Evolutionary conservation across 768 basidiomycete species (phyloP).

Genomic region (Tulasnella sp.): DNA sequence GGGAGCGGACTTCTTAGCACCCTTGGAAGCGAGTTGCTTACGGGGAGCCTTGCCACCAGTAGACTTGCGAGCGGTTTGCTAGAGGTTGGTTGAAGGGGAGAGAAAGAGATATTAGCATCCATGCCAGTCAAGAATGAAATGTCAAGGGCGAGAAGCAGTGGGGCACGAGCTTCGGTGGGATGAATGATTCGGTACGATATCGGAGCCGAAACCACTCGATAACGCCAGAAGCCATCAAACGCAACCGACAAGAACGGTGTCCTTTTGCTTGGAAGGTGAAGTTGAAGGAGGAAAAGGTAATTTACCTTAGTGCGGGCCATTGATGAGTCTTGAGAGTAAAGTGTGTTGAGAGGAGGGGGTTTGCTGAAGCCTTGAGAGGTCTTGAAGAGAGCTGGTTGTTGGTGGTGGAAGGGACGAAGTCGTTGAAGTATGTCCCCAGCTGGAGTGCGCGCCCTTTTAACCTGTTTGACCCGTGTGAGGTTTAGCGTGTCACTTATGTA

Average conservation of each 20-base stretch:
- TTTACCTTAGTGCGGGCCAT: slow-evolving; percentile 88
- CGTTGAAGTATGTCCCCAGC: neutral
- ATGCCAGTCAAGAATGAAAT: neutral
- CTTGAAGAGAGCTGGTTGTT: neutral
- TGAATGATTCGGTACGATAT: neutral
- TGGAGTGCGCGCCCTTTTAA: neutral
- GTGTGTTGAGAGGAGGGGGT: neutral
- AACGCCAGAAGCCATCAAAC: too few species aligned
- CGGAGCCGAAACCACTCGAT: neutral
- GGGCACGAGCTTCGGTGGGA: neutral
- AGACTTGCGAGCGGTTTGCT: slow-evolving; percentile 99
- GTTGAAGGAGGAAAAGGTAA: neutral
- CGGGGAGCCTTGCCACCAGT: slow-evolving; percentile 93
- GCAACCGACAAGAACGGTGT: too few species aligned
- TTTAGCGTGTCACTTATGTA: neutral
- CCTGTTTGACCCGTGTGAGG: neutral
- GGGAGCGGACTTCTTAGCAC: slow-evolving; percentile 62
- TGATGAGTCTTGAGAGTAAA: slow-evolving; percentile 12
- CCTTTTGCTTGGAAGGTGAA: neutral
- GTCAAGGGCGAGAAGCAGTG: neutral
- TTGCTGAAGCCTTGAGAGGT: neutral
- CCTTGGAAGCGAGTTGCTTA: slow-evolving; percentile 94
- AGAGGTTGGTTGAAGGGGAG: slow-evolving; percentile 21
- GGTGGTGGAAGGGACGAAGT: neutral
- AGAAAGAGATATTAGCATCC: slow-evolving; percentile 18